Evolutionary conservation across 2,329 filamentous ascomycete genomes (phyloP).

Genomic region (Aspergillus glaucus): DNA sequence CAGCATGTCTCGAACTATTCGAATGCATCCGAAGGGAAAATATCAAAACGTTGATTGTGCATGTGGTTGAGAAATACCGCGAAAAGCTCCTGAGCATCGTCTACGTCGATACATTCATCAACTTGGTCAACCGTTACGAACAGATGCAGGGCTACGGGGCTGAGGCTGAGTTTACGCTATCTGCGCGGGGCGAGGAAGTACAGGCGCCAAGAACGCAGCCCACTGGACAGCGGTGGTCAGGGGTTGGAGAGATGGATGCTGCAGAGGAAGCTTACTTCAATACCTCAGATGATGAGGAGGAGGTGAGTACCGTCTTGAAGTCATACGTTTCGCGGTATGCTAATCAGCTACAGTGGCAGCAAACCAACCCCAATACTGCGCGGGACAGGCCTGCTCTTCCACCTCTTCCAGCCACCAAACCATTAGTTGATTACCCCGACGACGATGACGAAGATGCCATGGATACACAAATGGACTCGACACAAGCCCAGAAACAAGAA

Average conservation of each 20-base stretch:
- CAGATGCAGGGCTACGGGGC: constrained; percentile 63
- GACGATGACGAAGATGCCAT: constrained; percentile 73
- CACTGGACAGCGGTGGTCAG: constrained; percentile 59
- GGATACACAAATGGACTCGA: constrained; percentile 44
- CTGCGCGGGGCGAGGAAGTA: constrained; percentile 63
- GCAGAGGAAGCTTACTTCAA: constrained; percentile 95
- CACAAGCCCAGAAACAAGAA: constrained; percentile 12
- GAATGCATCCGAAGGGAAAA: constrained; percentile 80
- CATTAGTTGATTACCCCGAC: constrained; percentile 85
- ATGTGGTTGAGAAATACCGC: constrained; percentile 77
- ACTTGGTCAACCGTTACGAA: constrained; percentile 70
- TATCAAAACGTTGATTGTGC: constrained; percentile 72
- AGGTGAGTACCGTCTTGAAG: constrained; percentile 28
- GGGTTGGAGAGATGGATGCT: constrained; percentile 74
- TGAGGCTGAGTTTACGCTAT: constrained; percentile 59
- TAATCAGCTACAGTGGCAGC: constrained; percentile 22
- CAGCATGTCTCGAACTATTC: constrained; percentile 88
- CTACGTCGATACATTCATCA: constrained; percentile 79
- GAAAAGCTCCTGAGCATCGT: constrained; percentile 69
- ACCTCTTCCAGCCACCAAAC: constrained; percentile 57
- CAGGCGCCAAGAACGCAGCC: constrained; percentile 39
- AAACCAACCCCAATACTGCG: constrained; percentile 25
- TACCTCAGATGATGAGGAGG: constrained; percentile 78
- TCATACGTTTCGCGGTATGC: constrained; percentile 7
- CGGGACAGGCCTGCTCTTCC: constrained; percentile 58